These are phyloP conservation scores for Boletus subparvulus DNA, from an alignment of 768 basidiomycete species.

Conservation along the genomic window DNA sequence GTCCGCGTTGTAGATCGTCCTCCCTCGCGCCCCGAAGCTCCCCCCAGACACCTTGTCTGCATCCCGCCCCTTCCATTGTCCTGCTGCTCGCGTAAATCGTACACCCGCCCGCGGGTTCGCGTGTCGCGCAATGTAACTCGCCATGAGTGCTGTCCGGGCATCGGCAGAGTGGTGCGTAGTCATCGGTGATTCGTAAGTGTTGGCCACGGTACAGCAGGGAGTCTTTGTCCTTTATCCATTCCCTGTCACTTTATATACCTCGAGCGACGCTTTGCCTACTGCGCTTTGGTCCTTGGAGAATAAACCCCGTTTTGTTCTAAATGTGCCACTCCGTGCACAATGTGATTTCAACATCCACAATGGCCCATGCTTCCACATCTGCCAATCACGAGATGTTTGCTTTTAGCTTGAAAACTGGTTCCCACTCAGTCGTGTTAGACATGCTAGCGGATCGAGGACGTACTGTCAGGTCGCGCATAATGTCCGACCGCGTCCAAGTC, in stretches of 20 bases:
- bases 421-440: conserved; percentile 4
- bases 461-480: conserved; percentile 59
- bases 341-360: background rate
- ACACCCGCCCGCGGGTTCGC: conserved; percentile 21
- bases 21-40: conserved; percentile 17
- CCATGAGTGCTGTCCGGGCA: conserved; percentile 34
- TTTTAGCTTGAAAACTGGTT: conserved; percentile 30
- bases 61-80: background rate
- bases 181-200: conserved; percentile 4
- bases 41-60: background rate
- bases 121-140: conserved; percentile 27
- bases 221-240: background rate
- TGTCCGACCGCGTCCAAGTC: conserved; percentile 63
- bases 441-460: conserved; percentile 16
- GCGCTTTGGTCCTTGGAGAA: conserved; percentile 7
- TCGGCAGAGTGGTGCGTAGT: conserved; percentile 32
- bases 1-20: conserved; percentile 31
- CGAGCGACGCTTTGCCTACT: conserved; percentile 14
- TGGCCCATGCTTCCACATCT: background rate
- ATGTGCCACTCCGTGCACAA: conserved; percentile 1
- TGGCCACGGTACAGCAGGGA: background rate
- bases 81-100: background rate
- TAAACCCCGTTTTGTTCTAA: conserved; percentile 15
- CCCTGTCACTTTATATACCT: conserved; percentile 25
- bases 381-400: background rate